Base-by-base conservation (phyloP, 495 filamentous ascomycete species). In the Darksidea phi region DNA sequence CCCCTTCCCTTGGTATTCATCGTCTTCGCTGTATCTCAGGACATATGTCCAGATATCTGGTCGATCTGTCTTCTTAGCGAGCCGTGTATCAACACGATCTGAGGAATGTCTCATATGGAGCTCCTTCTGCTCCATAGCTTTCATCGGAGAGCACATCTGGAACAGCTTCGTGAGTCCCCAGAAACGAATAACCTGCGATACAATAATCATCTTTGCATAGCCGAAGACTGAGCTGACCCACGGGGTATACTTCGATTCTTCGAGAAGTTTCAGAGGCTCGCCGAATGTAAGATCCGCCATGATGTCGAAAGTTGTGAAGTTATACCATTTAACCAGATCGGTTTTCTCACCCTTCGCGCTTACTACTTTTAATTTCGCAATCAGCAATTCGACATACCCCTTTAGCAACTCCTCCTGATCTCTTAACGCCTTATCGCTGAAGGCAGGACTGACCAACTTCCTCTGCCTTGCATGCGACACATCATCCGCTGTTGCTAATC, bases 251-350 rank as follows among this genome's bases (percentile, higher is more conserved):
- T 43, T 15, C 8, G 50, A 42, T 6, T 23, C 49, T n/a, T 57
- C 56, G 6, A 68, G 62, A 15, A 54, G 38, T 1, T 43, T 15
- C 11, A 68, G 64, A 1, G 56, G 38, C 26, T 68, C 66, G 11
- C 56, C 61, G 38, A 68, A 68, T 0, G 61, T 51, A 13, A 68
- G 53, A 34, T 68, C 61, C 12, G 41, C 61, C 45, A 62, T 61
- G 45, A 68, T 56, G 32, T 68, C 66, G 43, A 68, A 68, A 6
- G 66, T 66, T 0, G 61, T 65, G 51, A 57, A 68, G 52, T 61
- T 61, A 15, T 52, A 60, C 38, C 41, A 68, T 13, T 50, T 13
- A 3, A 57, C 47, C 1, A 63, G 11, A 54, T 68, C 50, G 11
- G 38, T 48, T 15, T 49, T 13, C 2, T 66, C 61, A 8, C 32